Conservation (phyloP, 805 yeast species). For the Metschnikowia proteae region DNA sequence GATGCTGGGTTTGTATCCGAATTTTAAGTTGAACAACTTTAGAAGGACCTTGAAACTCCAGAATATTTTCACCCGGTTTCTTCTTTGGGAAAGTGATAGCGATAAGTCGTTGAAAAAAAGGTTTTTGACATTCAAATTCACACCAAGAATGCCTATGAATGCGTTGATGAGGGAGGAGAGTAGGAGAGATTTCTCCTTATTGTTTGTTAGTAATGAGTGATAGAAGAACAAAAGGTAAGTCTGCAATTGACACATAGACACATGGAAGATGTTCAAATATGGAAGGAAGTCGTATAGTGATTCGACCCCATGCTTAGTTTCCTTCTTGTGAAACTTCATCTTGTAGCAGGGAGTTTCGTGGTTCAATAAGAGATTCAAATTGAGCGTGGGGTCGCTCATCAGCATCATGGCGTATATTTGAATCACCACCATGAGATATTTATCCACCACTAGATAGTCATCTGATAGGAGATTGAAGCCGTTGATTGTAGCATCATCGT, state of each 20-base stretch:
- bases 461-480: slow-evolving; percentile 44
- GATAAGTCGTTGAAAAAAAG: slow-evolving; percentile 46
- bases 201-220: slow-evolving; percentile 43
- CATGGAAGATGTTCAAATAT: slow-evolving; percentile 47
- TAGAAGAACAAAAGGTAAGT: slow-evolving; percentile 47
- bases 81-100: slow-evolving; percentile 32
- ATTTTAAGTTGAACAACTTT: slow-evolving; percentile 40
- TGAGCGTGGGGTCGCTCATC: slow-evolving; percentile 46
- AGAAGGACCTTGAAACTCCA: slow-evolving; percentile 45
- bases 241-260: slow-evolving; percentile 47
- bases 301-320: slow-evolving; percentile 21
- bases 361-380: slow-evolving; percentile 38
- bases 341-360: slow-evolving; percentile 34
- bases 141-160: slow-evolving; percentile 41
- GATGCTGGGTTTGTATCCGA: slow-evolving; percentile 44
- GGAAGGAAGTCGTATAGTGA: slow-evolving; percentile 44
- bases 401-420: slow-evolving; percentile 51
- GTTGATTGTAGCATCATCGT: slow-evolving; percentile 44
- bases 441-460: slow-evolving; percentile 40
- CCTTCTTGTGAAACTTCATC: slow-evolving; percentile 7
- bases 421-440: slow-evolving; percentile 41
- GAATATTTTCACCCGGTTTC: slow-evolving; percentile 41
- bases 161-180: slow-evolving; percentile 39
- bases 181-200: slow-evolving; percentile 38
- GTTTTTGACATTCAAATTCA: slow-evolving; percentile 39